phyloP scores from a whole-genome alignment of 2,329 filamentous ascomycete species.

The Sarocladium kiliense region DNA sequence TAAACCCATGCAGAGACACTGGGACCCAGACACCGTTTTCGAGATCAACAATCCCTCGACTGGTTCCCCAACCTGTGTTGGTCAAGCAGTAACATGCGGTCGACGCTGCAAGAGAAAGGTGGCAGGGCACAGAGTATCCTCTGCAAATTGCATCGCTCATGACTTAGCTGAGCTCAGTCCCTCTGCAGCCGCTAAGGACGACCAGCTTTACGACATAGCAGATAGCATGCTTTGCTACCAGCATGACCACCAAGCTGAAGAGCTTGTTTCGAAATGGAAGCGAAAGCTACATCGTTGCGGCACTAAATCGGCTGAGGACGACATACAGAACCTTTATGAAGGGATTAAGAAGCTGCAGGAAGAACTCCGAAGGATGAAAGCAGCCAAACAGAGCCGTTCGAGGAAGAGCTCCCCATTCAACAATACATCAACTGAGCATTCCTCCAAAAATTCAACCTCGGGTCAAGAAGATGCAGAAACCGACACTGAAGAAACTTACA shows the following conservation, averaged over 20 bases:
- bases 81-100: not conserved
- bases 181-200: not conserved
- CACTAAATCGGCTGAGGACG: not conserved
- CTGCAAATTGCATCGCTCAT: not conserved
- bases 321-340: not conserved
- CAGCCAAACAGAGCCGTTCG: not conserved
- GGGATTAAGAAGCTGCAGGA: not conserved
- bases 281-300: not conserved
- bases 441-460: not conserved
- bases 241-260: not conserved
- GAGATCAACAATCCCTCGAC: not conserved
- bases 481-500: not conserved
- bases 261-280: not conserved
- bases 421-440: no score
- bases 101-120: not conserved
- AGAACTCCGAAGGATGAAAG: not conserved
- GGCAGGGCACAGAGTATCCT: not conserved
- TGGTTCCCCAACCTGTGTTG: not conserved
- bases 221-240: not conserved
- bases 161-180: not conserved
- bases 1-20: not conserved
- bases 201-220: not conserved
- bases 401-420: not conserved
- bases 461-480: not conserved
- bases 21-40: not conserved